Base-by-base conservation (phyloP, 805 yeast species). In the Ogataea paradorogensis region DNA sequence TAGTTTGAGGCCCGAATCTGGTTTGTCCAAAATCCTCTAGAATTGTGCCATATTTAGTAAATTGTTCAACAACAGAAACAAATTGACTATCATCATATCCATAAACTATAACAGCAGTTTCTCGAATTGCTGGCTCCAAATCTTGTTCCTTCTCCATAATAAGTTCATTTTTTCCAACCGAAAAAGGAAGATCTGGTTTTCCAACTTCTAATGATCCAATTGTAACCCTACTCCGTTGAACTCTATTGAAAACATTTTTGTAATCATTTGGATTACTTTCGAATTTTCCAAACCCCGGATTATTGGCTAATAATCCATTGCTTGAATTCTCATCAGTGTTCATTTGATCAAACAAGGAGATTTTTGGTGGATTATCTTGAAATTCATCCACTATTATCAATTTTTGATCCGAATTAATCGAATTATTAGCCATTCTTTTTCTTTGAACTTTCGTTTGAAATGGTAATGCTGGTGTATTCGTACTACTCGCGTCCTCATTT, bases 71-170 rank as follows among this genome's bases (percentile, higher is more conserved):
- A 2, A 91, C 76, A 25, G 72, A 71, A 23, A 72, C 73, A 7
- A 95, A 78, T 48, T 81, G 71, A 2, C 78, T 70, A 53, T 89
- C 95, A 1, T 95, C 88, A 59, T 87, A 91, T 1, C 98, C 98
- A 63, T 84, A 88, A 3, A 91, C 87, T 21, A 90, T 64, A 1
- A 91, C 84, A 0, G 95, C 84, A 33, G 78, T 70, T 40, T 80
- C 88, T 24, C 61, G 30, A 2, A 46, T 34, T 14, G 35, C 35
- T 7, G 23, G 20, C 50, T 41, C 58, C 44, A 29, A 49, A 42
- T 43, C 63, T 51, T 10, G 66, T 57, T 42, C 59, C 55, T 47
- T 46, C 7, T 37, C 36, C 10, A 33, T 30, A 9, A 15, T 23
- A 4, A 33, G 20, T 14, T 38, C 35, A n/a, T 30, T 25, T 11